These are phyloP conservation scores for Punctularia strigosozonata DNA, from an alignment of 768 basidiomycete species.

Conservation along the genomic window DNA sequence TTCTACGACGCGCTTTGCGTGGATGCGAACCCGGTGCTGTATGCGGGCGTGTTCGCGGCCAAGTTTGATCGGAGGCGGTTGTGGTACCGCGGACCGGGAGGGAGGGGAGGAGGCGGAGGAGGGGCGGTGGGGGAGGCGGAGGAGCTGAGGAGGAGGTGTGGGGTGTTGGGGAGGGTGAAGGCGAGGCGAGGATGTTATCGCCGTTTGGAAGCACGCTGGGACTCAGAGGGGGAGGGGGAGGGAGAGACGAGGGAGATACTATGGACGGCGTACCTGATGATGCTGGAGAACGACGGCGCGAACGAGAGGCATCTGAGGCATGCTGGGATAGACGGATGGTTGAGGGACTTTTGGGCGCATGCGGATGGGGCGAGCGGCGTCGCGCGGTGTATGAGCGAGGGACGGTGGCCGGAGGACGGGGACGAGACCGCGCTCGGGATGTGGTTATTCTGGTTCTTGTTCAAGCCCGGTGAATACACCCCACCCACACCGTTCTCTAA, in stretches of 20 bases:
- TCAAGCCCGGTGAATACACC: slow-evolving; percentile 40
- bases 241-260: slow-evolving; percentile 34
- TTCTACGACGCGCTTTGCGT: slow-evolving; percentile 40
- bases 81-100: too few species aligned
- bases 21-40: slow-evolving; percentile 50
- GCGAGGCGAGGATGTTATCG: too few species aligned
- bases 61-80: slow-evolving; percentile 72
- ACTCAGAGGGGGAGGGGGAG: slow-evolving; percentile 15
- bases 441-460: slow-evolving; percentile 73
- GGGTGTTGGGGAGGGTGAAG: too few species aligned
- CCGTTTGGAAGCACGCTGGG: too few species aligned
- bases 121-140: slow-evolving; percentile 36
- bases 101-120: slow-evolving; percentile 24
- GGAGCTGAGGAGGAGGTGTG: slow-evolving; percentile 61
- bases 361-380: slow-evolving; percentile 43
- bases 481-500: not conserved
- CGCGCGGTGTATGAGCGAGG: slow-evolving; percentile 24
- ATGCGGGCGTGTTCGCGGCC: slow-evolving; percentile 52
- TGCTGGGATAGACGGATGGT: slow-evolving; percentile 58
- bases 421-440: slow-evolving; percentile 48
- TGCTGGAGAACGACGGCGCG: slow-evolving; percentile 71
- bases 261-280: slow-evolving; percentile 62
- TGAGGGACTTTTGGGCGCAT: slow-evolving; percentile 58
- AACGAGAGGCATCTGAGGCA: slow-evolving; percentile 62
- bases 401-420: slow-evolving; percentile 46